Conservation (phyloP, 768 basidiomycete genomes). For the Lactifluus piperatus region DNA sequence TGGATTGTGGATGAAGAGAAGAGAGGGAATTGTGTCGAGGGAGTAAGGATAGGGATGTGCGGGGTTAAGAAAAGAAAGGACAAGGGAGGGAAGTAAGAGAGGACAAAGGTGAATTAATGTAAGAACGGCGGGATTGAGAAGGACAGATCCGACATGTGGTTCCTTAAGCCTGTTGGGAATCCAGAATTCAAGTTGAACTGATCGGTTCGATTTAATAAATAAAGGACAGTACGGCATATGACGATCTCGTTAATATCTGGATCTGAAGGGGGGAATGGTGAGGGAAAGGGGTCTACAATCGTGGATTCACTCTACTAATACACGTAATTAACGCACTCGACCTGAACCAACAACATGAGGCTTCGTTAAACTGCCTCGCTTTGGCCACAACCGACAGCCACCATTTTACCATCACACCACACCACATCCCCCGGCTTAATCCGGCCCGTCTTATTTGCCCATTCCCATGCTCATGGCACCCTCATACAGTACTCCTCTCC, state of each 20-base stretch:
- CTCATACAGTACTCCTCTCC: not conserved
- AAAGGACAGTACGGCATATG: conserved; percentile 23
- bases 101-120: conserved; percentile 34
- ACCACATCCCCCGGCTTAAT: not conserved
- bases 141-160: conserved; percentile 31
- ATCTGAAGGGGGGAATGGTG: conserved; percentile 5
- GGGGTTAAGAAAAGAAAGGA: conserved; percentile 20
- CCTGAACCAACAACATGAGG: not conserved
- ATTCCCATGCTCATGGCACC: not conserved
- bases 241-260: conserved; percentile 2
- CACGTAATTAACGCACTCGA: conserved; percentile 10
- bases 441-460: not conserved
- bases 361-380: no score
- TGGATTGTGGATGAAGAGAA: conserved; percentile 14
- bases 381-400: not conserved
- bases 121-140: conserved; percentile 20
- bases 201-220: conserved; percentile 31
- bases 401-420: no score
- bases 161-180: conserved; percentile 24
- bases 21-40: conserved; percentile 13
- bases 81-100: conserved; percentile 29
- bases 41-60: conserved; percentile 4
- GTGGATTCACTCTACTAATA: conserved; percentile 5
- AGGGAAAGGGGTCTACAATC: conserved; percentile 19
- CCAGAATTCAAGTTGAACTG: conserved; percentile 28